phyloP scores from a whole-genome alignment of 148 eudicot species.

The Rhododendron molle region DNA sequence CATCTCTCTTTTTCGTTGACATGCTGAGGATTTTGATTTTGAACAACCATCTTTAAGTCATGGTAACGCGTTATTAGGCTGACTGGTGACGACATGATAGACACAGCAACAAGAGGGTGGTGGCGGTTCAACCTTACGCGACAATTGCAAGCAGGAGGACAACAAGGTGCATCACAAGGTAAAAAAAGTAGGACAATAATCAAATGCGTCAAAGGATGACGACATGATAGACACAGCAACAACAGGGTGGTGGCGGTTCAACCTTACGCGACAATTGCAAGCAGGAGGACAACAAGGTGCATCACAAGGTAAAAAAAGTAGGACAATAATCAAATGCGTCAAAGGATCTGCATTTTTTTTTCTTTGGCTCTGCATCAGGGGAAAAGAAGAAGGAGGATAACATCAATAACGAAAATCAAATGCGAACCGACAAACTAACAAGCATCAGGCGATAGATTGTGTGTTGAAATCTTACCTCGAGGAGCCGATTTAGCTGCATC shows the following conservation, averaged over 20 bases:
- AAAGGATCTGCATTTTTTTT: neutral
- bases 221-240: neutral
- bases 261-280: conserved; percentile 20
- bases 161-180: neutral
- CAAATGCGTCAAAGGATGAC: too few species aligned
- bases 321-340: too few species aligned
- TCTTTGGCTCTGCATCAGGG: neutral
- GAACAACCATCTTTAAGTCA: neutral
- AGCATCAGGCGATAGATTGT: neutral
- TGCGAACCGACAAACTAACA: too few species aligned
- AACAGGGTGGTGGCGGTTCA: conserved; percentile 4
- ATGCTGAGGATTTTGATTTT: neutral
- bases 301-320: too few species aligned
- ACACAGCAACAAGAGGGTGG: conserved; percentile 7
- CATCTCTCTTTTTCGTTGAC: neutral
- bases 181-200: too few species aligned
- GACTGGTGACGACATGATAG: neutral
- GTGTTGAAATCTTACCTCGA: neutral
- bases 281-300: conserved; percentile 12
- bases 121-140: conserved; percentile 16
- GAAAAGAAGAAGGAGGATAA: neutral
- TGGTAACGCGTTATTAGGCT: neutral
- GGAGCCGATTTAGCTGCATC: neutral
- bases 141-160: conserved; percentile 19
- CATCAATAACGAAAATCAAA: neutral